Evolutionary conservation across 345 rosid genomes (phyloP).

Genomic region (Cardiospermum halicacabum): DNA sequence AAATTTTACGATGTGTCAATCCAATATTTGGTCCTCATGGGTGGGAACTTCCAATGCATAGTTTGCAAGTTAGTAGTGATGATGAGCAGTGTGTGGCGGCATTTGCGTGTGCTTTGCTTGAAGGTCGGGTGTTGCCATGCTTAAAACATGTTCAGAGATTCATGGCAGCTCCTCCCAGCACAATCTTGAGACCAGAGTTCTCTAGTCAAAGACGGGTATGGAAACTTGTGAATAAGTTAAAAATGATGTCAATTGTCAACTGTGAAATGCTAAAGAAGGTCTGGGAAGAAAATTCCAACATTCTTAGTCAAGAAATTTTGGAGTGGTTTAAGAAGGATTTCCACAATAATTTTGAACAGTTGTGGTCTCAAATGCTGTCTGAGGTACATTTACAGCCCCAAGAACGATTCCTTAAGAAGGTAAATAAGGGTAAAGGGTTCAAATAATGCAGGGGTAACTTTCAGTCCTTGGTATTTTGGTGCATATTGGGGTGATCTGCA

Average conservation of each 20-base stretch:
- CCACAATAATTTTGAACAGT: slow-evolving; percentile 35
- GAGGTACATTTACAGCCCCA: slow-evolving; percentile 38
- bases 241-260: slow-evolving; percentile 38
- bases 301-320: slow-evolving; percentile 45
- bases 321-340: slow-evolving; percentile 72
- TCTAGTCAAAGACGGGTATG: slow-evolving; percentile 62
- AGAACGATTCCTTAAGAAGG: slow-evolving; percentile 28
- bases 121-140: slow-evolving; percentile 77
- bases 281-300: slow-evolving; percentile 48
- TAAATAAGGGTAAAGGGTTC: slow-evolving; percentile 23
- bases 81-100: slow-evolving; percentile 34
- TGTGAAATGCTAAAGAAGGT: slow-evolving; percentile 40
- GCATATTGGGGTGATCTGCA: too few relatives aligned
- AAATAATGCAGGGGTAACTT: too few relatives aligned
- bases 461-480: too few relatives aligned
- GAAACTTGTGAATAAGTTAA: slow-evolving; percentile 47
- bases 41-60: slow-evolving; percentile 70
- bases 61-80: slow-evolving; percentile 26
- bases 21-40: slow-evolving; percentile 64
- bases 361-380: slow-evolving; percentile 56
- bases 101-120: slow-evolving; percentile 72
- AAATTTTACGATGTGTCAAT: slow-evolving; percentile 47
- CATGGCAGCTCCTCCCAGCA: slow-evolving; percentile 58
- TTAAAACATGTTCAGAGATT: slow-evolving; percentile 32
- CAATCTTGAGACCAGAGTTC: slow-evolving; percentile 51